Conservation (phyloP, 2,329 filamentous ascomycete genomes). For the Cladosporium phlei region DNA sequence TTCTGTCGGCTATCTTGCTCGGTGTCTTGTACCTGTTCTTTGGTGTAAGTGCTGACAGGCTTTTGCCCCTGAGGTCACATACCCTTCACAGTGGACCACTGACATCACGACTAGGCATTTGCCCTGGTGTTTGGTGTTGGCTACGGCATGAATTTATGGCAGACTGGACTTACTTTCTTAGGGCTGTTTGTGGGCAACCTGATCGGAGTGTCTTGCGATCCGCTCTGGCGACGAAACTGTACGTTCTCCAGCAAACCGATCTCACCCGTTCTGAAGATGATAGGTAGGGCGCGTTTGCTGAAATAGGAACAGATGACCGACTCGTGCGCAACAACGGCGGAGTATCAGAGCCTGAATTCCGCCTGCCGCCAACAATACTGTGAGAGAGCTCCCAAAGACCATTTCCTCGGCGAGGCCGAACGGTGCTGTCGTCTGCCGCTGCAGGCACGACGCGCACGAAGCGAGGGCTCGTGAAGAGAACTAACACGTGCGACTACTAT, state of each 20-base stretch:
- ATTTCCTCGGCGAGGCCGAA: no score
- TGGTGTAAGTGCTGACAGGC: conserved; percentile 40
- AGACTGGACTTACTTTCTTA: conserved; percentile 74
- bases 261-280: no score
- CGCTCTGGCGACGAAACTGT: conserved; percentile 60
- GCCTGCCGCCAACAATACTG: conserved; percentile 62
- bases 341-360: conserved; percentile 77
- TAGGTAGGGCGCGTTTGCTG: no score
- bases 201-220: conserved; percentile 56
- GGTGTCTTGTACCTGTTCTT: conserved; percentile 90
- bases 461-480: conserved; percentile 39
- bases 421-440: no score
- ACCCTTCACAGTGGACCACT: no score
- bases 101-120: conserved; percentile 55
- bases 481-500: conserved; percentile 20
- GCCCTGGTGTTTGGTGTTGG: conserved; percentile 69
- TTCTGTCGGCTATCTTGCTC: conserved; percentile 78
- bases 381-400: background rate
- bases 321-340: conserved; percentile 54
- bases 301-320: conserved; percentile 35
- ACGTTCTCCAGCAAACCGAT: conserved; percentile 8
- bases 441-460: conserved; percentile 13
- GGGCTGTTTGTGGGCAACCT: conserved; percentile 67
- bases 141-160: conserved; percentile 73
- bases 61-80: background rate